Evolutionary conservation across 805 yeast species (phyloP), one percentile per base, ranked within the genome.

Genomic region (Metschnikowia cerradonensis): DNA sequence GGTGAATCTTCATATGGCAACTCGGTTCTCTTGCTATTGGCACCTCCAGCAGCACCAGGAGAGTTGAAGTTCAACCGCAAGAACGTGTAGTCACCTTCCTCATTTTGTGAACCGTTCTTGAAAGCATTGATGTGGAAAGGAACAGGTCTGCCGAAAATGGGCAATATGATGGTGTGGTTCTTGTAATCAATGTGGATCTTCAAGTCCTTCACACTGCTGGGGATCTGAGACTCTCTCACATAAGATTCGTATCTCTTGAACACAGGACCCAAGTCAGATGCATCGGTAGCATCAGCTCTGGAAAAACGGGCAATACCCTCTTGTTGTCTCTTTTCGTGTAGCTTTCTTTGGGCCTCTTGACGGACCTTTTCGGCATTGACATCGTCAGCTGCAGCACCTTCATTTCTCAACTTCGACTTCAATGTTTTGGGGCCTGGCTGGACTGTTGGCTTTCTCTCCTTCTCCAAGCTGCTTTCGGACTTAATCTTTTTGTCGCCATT

Each of bases 61-160:
- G 96, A 85, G 67, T 91, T 84, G 77, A 92, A 90, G 67, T 92
- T 92, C 63, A 92, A 77, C 68, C 99, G 83, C 62, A 92, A 67
- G 64, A 88, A 91, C 0, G 96, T 90, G 67, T 81, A 90, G 59
- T 91, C 97, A 48, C 97, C 98, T 74, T 94, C 98, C 63, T 94
- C 99, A 56, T 86, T 89, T 63, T 90, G 91, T 10, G 96, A 87
- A 45, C 97, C 98, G 65, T 89, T 91, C 63, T 91, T 92, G 72
- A 88, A 91, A 3, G 97, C 77, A 67, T 90, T 90, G 64, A 92
- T 90, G 67, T 92, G 99, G 77, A 94, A 92, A 22, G 99, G 99
- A 47, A 94, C 98, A 1, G 98, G 97, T 62, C 98, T 80, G 55
- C 99, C 99, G 62, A 86, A 81, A 52, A 92, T 86, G 47, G 99